These are phyloP conservation scores for Cotoneaster glaucophyllus DNA, from an alignment of 306 rosid species.

Conservation along the genomic window DNA sequence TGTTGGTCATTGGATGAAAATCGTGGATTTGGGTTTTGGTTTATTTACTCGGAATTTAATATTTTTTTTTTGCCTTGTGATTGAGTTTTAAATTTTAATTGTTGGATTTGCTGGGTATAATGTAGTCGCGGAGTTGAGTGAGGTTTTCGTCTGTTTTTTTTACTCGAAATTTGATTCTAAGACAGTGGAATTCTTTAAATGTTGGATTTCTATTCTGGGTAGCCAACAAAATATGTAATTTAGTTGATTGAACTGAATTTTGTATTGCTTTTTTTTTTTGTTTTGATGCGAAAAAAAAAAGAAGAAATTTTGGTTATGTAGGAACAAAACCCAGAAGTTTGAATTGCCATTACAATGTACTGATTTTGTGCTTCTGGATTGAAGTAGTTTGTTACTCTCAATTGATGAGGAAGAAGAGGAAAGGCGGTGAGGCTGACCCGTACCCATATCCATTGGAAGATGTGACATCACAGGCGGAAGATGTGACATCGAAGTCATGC, in stretches of 20 bases:
- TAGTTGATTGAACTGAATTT: constrained; percentile 5
- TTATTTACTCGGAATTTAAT: neutral
- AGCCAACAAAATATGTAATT: neutral
- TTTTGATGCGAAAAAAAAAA: neutral
- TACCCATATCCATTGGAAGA: constrained; percentile 29
- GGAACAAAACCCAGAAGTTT: constrained; percentile 17
- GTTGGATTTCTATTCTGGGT: neutral
- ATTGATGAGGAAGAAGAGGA: constrained; percentile 94
- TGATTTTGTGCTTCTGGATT: constrained; percentile 7
- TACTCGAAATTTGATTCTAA: neutral
- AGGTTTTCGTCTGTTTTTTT: neutral
- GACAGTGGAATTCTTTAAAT: neutral
- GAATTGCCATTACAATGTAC: constrained; percentile 8
- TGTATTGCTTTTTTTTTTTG: constrained; percentile 8
- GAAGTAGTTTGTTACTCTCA: constrained; percentile 21
- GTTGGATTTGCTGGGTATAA: neutral
- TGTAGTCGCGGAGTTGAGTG: neutral
- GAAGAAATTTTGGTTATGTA: neutral
- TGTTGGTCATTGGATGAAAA: neutral
- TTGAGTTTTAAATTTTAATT: neutral
- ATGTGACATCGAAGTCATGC: constrained; percentile 29
- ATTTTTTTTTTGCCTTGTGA: neutral
- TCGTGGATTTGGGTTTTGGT: neutral
- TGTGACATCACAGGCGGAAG: constrained; percentile 25
- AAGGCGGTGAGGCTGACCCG: constrained; percentile 71